These are phyloP conservation scores for Quercus engelmannii DNA, from an alignment of 306 rosid genomes.

Conservation along the genomic window DNA sequence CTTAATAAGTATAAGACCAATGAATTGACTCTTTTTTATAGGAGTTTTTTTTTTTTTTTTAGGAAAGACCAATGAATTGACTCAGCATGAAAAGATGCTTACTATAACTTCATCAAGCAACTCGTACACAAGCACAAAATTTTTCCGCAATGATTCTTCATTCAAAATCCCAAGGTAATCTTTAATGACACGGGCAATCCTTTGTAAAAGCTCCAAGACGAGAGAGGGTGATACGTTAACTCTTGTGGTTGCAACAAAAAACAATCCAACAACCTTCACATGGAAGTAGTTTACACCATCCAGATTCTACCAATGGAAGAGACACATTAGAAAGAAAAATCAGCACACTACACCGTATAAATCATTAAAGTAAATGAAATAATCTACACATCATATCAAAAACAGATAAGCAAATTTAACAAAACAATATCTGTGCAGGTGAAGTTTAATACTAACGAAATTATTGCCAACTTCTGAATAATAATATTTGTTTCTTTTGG, in stretches of 20 bases:
- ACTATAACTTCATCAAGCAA: slow-evolving; percentile 91
- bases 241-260: slow-evolving; percentile 86
- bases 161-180: slow-evolving; percentile 85
- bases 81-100: slow-evolving; percentile 25
- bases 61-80: slow-evolving; percentile 7
- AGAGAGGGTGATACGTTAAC: slow-evolving; percentile 66
- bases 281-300: slow-evolving; percentile 91
- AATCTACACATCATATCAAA: neutral
- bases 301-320: slow-evolving; percentile 50
- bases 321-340: neutral
- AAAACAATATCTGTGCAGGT: neutral
- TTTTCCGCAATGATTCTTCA: slow-evolving; percentile 76
- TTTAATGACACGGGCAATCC: slow-evolving; percentile 81
- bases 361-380: neutral
- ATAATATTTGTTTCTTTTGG: neutral
- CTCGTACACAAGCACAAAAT: slow-evolving; percentile 85
- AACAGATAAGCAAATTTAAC: neutral
- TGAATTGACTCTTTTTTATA: neutral
- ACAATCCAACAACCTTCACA: slow-evolving; percentile 79
- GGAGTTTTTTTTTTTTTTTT: too few relatives aligned
- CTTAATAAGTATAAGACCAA: slow-evolving; percentile 19
- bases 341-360: slow-evolving; percentile 4
- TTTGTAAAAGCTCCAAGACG: slow-evolving; percentile 83
- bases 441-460: neutral
- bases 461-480: neutral